Evolutionary conservation across 768 basidiomycete species (phyloP), one percentile per base, ranked within the genome.

Genomic region (Amyloporia xantha): DNA sequence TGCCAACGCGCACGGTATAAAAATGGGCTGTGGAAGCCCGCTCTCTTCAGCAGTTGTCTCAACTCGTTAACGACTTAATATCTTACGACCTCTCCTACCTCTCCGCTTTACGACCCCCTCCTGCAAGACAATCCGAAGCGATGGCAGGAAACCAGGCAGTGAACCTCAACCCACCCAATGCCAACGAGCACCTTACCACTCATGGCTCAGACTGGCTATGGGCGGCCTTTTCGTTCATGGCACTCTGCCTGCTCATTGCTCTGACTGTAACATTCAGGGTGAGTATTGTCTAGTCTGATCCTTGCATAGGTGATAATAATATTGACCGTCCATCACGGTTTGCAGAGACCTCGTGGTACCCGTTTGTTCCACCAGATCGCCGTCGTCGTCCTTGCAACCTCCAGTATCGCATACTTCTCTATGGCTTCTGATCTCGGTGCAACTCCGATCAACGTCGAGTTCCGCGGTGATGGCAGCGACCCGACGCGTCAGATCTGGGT

Each of bases 401-500:
- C 75, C 1, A 52, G 64, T 9, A 62, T 78, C 42, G 63, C 70
- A 2, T 75, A 74, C 62, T 75, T 74, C 59, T 59, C 67, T 17
- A 75, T 77, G 75, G 77, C 75, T 1, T 75, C 74, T 17, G 67
- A 77, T 56, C 64, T 78, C 38, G 76, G 77, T n/a, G 62, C 58
- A 48, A 69, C 72, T 1, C 62, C 71, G 25, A 53, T 78, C 47
- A 45, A 27, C 10, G 64, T 69, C 41, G 71, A 73, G 54, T 74
- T 71, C 54, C 52, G 58, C 23, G 61, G 56, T 13, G 50, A 62
- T 45, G 62, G 58, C 51, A 54, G 51, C n/a, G 43, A 57, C 5
- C 47, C 58, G 2, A 62, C 61, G 3, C 67, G 66, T 15, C 66
- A 59, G 53, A 61, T 68, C 64, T 68, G 71, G 71, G 68, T 78